Evolutionary conservation across 768 basidiomycete species (phyloP).

Genomic region (Auriscalpium orientale): DNA sequence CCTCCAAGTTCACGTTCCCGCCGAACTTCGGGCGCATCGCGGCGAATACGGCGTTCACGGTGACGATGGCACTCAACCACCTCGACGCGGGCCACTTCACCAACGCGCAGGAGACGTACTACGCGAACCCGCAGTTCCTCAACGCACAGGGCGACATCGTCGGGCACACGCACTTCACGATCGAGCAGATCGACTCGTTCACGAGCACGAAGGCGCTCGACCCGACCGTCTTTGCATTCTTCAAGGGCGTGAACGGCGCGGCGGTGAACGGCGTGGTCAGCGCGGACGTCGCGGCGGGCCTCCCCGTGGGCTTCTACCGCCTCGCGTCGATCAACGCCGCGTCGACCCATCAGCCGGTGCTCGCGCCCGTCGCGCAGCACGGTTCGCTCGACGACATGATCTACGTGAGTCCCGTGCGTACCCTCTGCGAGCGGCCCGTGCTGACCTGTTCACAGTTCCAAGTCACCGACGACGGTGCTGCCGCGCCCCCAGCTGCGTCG

Average conservation of each 20-base stretch:
- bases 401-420: constrained; percentile 22
- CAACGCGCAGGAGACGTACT: constrained; percentile 45
- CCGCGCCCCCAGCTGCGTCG: neutral
- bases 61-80: constrained; percentile 39
- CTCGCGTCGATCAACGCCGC: constrained; percentile 36
- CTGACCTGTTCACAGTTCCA: constrained; percentile 3
- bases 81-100: constrained; percentile 50
- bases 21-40: constrained; percentile 36
- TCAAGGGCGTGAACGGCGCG: constrained; percentile 43
- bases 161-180: constrained; percentile 61
- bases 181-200: constrained; percentile 44
- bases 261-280: constrained; percentile 35
- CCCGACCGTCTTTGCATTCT: constrained; percentile 49
- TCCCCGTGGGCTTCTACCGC: constrained; percentile 36
- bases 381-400: constrained; percentile 32
- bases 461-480: neutral
- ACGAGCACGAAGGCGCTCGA: constrained; percentile 40
- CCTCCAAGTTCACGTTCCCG: constrained; percentile 44
- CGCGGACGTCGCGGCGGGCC: constrained; percentile 33
- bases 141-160: constrained; percentile 41
- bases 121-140: constrained; percentile 46
- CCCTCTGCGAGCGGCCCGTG: neutral
- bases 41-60: constrained; percentile 44
- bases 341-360: constrained; percentile 34
- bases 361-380: constrained; percentile 35